These are phyloP conservation scores for Geotrichum aggregatum DNA, from an alignment of 1,139 yeast species.

Conservation along the genomic window DNA sequence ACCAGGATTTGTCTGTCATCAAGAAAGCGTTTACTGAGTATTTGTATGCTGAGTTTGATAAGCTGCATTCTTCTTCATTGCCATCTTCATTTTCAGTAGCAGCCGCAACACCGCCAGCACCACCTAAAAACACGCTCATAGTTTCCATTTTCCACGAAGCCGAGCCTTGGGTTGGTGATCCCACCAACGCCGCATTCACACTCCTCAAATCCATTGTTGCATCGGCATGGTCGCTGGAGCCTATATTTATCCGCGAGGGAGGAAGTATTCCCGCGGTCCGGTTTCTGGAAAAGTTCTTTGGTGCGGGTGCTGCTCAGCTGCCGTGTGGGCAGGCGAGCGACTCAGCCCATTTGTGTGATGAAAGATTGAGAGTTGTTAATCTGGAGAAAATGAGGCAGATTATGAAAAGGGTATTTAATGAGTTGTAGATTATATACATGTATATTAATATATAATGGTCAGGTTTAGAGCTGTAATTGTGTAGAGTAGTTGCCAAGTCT, in stretches of 20 bases:
- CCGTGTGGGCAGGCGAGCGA: conserved; percentile 96
- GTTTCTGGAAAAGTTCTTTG: conserved; percentile 72
- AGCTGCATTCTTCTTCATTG: conserved; percentile 15
- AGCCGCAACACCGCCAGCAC: conserved; percentile 39
- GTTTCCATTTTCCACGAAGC: conserved; percentile 73
- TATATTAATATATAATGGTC: no score
- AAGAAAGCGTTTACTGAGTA: conserved; percentile 49
- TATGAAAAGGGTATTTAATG: conserved; percentile 39
- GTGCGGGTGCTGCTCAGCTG: conserved; percentile 89
- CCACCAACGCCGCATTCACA: conserved; percentile 65
- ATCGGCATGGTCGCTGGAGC: conserved; percentile 58
- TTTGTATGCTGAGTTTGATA: conserved; percentile 45
- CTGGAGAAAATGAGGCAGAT: conserved; percentile 69
- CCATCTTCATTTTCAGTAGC: no score
- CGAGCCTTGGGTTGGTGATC: conserved; percentile 95
- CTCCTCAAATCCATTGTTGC: conserved; percentile 57
- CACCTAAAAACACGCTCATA: conserved; percentile 56
- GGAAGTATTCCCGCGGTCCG: conserved; percentile 92
- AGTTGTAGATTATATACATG: conserved; percentile 12
- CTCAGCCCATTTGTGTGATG: conserved; percentile 88
- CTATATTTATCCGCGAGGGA: conserved; percentile 87
- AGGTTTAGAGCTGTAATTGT: no score
- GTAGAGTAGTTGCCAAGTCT: no score
- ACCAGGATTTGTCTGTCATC: conserved; percentile 62
- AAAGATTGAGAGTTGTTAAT: conserved; percentile 72